Base-by-base conservation (phyloP, 805 yeast species). In the Cyberlindnera sargentensis region DNA sequence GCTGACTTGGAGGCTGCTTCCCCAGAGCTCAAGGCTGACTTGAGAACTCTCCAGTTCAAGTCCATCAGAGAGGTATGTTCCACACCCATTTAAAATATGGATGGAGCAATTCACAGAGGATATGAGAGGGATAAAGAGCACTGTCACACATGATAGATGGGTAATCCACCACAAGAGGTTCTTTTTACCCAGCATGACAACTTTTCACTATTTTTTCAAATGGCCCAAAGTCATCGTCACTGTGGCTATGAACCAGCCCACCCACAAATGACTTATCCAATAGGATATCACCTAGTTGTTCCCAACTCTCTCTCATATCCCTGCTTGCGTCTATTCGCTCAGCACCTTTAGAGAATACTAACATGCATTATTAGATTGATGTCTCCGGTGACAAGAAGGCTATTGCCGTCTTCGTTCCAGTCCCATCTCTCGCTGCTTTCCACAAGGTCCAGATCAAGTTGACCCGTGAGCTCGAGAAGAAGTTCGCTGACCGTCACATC, bases 401-500 rank as follows among this genome's bases (percentile, higher is more conserved):
- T 64, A 82, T 93, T 71, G 96, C 90, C 72, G 76, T 93, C 76
- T 91, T 93, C 68, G 97, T 91, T 64, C 99, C 99, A 72, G 95
- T 85, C 62, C 97, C 98, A 75, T 78, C 87, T 65, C 81, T 89
- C 70, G 65, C 80, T 60, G 82, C 84, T 61, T 88, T 88, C 91
- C 96, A 90, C 87, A 88, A 84, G 78, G 95, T 91, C 67, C 99
- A 91, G 82, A 80, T 80, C 65, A 85, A 90, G 77, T 84, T 91
- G 72, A 88, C 96, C 78, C 91, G 98, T 78, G 99, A 91, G 81
- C 85, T 91, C 72, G 99, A 91, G 80, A 91, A 91, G 95, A 91
- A 93, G 80, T 93, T 91, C 90, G 95, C 97, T 71, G 99, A 91
- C 82, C 87, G 95, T 74, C 97, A 93, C 73, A 96, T 91, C 73